Evolutionary conservation across 176 grass and related monocot genomes (phyloP).

Genomic region (Zizania latifolia): DNA sequence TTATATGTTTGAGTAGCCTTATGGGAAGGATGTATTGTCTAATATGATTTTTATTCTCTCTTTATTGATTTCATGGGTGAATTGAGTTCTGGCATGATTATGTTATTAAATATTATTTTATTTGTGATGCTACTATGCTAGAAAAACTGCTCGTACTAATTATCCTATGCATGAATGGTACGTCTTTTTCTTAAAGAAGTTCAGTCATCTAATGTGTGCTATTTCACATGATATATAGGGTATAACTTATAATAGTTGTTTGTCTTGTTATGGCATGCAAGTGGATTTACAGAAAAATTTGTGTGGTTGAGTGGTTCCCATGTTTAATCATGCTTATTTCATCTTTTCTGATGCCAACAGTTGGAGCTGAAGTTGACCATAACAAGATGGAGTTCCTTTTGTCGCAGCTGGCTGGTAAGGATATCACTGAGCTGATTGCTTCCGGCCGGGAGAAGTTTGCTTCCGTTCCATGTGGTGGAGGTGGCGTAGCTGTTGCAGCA

Average conservation of each 20-base stretch:
- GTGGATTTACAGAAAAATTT: not conserved
- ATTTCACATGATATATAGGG: not conserved
- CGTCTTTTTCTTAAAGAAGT: not conserved
- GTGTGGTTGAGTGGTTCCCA: not conserved
- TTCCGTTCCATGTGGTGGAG: conserved; percentile 23
- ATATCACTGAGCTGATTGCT: conserved; percentile 20
- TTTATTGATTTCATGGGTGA: too few relatives aligned
- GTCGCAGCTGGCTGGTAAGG: conserved; percentile 7
- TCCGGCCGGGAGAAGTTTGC: conserved; percentile 25
- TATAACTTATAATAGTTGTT: not conserved
- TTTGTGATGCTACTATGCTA: not conserved
- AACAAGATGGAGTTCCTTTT: conserved; percentile 3
- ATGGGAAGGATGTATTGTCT: too few relatives aligned
- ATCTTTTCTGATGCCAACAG: not conserved
- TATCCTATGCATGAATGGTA: not conserved
- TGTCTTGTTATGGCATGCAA: not conserved
- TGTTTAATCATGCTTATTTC: not conserved
- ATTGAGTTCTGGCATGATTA: not conserved
- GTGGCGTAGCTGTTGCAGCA: conserved; percentile 5
- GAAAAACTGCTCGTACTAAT: not conserved
- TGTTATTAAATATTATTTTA: not conserved
- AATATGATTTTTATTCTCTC: too few relatives aligned
- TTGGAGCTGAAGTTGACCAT: conserved; percentile 18
- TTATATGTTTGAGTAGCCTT: too few relatives aligned
- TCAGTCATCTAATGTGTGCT: not conserved